Evolutionary conservation across 495 filamentous ascomycete species (phyloP), one percentile per base, ranked within the genome.

Genomic region (Xylaria castorea): DNA sequence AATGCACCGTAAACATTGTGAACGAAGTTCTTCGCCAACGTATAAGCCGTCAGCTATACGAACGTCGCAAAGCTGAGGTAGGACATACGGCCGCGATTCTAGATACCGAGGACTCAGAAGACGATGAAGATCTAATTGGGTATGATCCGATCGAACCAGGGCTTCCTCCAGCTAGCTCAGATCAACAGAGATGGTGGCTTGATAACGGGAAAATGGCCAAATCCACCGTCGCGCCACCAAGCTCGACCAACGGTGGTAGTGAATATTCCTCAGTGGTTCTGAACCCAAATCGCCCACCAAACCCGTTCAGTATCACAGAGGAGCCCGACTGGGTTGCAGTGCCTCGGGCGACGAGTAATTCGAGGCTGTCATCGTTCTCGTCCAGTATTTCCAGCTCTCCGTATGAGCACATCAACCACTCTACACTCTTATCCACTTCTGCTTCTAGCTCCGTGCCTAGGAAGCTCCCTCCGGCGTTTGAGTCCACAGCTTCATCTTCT

Each of bases 101-200:
- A 42, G 75, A 80, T 38, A 81, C 81, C 18, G 84, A 89, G 60
- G 89, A 93, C 57, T 84, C 86, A 0, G 91, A 94, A 46, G 76
- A 78, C 14, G 91, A 94, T 71, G 92, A 94, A 72, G 92, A 94
- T 71, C 81, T 91, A 14, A 87, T 92, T 32, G 89, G 91, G 2
- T 92, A 92, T 77, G 90, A 92, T 55, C 85, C 92, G 3, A 91
- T 96, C 69, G 90, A 94, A 73, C 90, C 92, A 3, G 93, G 91
- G 18, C 83, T 97, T 20, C 96, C 97, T 22, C 91, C 94, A 51
- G 92, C 97, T 20, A 98, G 95, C 79, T 97, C 94, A 5, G 94
- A 98, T 77, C 86, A 88, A 44, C 87, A 90, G 71, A 97, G 93
- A 82, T 99, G 96, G 96, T 99, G 96, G 96, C 84, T 98, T 36